Evolutionary conservation across 2,329 filamentous ascomycete species (phyloP).

Genomic region (Cordyceps fumosorosea): DNA sequence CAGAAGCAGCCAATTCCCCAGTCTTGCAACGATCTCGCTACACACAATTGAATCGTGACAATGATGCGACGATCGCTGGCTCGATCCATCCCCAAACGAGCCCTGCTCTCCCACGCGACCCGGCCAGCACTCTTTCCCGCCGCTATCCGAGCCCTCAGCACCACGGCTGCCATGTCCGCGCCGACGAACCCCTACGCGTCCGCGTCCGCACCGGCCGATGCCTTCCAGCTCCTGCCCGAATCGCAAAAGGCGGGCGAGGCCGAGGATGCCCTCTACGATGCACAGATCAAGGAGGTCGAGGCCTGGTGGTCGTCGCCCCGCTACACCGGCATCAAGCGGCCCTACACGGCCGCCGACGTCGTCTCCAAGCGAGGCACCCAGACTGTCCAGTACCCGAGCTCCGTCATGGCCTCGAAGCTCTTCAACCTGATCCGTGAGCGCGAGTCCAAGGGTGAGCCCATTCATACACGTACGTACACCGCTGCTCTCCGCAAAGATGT

Average conservation of each 20-base stretch:
- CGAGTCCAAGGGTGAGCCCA: constrained; percentile 71
- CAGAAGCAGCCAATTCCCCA: not conserved
- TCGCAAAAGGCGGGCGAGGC: constrained; percentile 68
- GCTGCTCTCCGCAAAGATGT: not conserved
- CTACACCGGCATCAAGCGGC: constrained; percentile 82
- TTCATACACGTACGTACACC: constrained; percentile 73
- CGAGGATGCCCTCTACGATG: constrained; percentile 79
- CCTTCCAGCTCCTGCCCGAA: constrained; percentile 80
- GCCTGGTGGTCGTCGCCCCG: constrained; percentile 85
- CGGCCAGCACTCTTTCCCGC: not conserved
- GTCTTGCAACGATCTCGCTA: not conserved
- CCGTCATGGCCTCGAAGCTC: constrained; percentile 88
- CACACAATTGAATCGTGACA: not conserved
- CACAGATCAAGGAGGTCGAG: constrained; percentile 78
- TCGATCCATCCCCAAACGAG: constrained; percentile 9
- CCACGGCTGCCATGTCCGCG: constrained; percentile 25
- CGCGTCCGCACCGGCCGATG: constrained; percentile 51
- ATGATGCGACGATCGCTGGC: constrained; percentile 12
- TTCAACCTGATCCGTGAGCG: constrained; percentile 82
- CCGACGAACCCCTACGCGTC: constrained; percentile 27
- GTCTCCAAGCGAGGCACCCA: constrained; percentile 88
- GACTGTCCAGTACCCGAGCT: constrained; percentile 83
- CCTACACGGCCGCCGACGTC: constrained; percentile 84
- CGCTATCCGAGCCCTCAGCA: constrained; percentile 25
- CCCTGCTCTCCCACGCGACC: not conserved